These are phyloP conservation scores for Flaveria sonorensis DNA, from an alignment of 129 eudicot genomes.

Conservation along the genomic window DNA sequence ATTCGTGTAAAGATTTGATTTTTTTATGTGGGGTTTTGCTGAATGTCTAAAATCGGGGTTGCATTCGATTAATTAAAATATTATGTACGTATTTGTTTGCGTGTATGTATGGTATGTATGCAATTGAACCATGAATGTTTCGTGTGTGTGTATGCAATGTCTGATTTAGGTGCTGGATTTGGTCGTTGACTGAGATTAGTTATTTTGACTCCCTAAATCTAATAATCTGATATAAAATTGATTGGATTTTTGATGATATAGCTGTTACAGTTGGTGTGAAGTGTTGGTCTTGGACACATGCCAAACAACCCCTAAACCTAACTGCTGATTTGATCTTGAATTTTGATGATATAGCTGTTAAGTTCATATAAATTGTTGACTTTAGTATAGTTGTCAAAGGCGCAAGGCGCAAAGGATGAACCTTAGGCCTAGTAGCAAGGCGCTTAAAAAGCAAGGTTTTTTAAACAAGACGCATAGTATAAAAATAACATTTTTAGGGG, in stretches of 20 bases:
- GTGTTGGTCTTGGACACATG: not conserved
- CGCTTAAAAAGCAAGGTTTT: no score
- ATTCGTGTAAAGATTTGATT: conserved; percentile 24
- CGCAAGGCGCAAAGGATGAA: no score
- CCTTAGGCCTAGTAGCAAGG: no score
- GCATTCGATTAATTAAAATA: not conserved
- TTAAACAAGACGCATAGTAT: no score
- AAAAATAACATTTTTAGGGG: no score
- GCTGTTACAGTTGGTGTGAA: not conserved
- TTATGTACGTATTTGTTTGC: not conserved
- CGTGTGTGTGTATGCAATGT: conserved; percentile 29
- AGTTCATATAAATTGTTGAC: not conserved
- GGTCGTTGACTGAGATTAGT: conserved; percentile 18
- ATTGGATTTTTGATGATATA: not conserved
- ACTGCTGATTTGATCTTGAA: not conserved
- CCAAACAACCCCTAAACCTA: not conserved
- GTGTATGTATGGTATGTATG: conserved; percentile 9
- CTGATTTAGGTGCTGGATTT: conserved; percentile 21
- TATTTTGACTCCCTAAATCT: not conserved
- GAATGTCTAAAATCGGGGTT: conserved; percentile 6
- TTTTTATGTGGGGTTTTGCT: conserved; percentile 27
- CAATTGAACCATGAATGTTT: conserved; percentile 20
- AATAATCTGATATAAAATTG: not conserved
- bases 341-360: not conserved
- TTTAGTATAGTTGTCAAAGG: no score